Conservation (phyloP, 306 rosid genomes). For the Nissolia schottii region DNA sequence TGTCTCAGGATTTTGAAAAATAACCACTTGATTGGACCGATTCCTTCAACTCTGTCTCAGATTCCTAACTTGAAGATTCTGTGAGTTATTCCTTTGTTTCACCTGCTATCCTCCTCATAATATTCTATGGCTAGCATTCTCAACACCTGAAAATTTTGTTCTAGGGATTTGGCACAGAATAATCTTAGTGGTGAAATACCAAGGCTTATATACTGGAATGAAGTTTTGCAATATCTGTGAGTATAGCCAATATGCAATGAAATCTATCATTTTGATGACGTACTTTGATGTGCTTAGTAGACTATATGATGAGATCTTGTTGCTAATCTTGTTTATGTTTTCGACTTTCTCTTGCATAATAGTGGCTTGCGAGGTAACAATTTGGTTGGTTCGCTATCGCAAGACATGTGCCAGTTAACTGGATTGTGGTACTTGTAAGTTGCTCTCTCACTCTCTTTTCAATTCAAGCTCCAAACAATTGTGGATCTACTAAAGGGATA, state of each 20-base stretch:
- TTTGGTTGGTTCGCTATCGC: constrained; percentile 76
- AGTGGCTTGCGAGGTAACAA: constrained; percentile 96
- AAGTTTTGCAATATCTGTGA: constrained; percentile 96
- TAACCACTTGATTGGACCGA: constrained; percentile 81
- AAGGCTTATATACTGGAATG: constrained; percentile 96
- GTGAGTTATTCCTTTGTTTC: constrained; percentile 43
- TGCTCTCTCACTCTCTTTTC: neutral
- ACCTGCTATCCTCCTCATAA: neutral
- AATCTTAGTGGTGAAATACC: constrained; percentile 96
- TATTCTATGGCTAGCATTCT: neutral
- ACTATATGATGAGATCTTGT: neutral
- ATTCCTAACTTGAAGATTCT: constrained; percentile 91
- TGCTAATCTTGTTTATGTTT: neutral
- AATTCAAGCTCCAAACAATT: neutral
- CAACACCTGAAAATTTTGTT: neutral
- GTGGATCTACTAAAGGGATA: neutral
- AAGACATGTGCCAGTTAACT: constrained; percentile 94
- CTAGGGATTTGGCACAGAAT: constrained; percentile 87
- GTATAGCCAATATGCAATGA: constrained; percentile 25
- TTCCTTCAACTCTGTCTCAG: constrained; percentile 96
- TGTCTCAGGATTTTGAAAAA: constrained; percentile 65
- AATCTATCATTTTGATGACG: neutral
- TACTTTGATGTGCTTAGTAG: neutral
- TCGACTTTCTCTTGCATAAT: neutral
- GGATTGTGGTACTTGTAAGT: constrained; percentile 99